phyloP scores from a whole-genome alignment of 2,329 filamentous ascomycete species.

The Metarhizium humberi region DNA sequence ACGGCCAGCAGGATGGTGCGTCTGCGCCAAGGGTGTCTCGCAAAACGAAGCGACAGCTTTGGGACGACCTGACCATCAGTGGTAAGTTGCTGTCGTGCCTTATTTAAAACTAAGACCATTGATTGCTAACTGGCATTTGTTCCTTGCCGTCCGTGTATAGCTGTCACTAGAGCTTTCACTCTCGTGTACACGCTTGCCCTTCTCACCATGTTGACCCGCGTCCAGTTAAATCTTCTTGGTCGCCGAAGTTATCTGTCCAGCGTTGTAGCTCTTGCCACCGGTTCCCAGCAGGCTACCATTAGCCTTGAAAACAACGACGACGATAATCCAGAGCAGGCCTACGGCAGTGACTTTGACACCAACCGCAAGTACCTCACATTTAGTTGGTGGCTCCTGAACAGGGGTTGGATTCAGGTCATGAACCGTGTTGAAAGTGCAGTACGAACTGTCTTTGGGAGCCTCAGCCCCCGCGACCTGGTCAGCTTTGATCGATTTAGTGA shows the following conservation, averaged over 20 bases:
- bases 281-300: slow-evolving; percentile 65
- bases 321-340: slow-evolving; percentile 69
- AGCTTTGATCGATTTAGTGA: slow-evolving; percentile 72
- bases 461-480: slow-evolving; percentile 84
- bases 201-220: slow-evolving; percentile 82
- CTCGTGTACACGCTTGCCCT: slow-evolving; percentile 85
- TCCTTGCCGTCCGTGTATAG: slow-evolving; percentile 21
- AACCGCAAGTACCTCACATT: slow-evolving; percentile 93
- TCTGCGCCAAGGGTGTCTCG: slow-evolving; percentile 36
- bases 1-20: slow-evolving; percentile 29
- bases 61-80: slow-evolving; percentile 95
- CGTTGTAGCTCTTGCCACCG: slow-evolving; percentile 82
- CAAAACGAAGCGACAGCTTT: slow-evolving; percentile 85
- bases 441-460: slow-evolving; percentile 75
- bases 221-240: slow-evolving; percentile 94
- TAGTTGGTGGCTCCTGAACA: slow-evolving; percentile 95
- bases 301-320: slow-evolving; percentile 90
- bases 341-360: slow-evolving; percentile 91
- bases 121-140: background rate
- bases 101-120: background rate
- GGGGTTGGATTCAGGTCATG: slow-evolving; percentile 78
- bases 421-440: slow-evolving; percentile 77
- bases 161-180: slow-evolving; percentile 84
- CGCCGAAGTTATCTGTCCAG: slow-evolving; percentile 92
- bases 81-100: slow-evolving; percentile 44